Percentiles rank a stretch among this genome's conserved stretches.
phyloP scores from a whole-genome alignment of 1,284 basidiomycete genomes.

The Cutaneotrichosporon mucoides region DNA sequence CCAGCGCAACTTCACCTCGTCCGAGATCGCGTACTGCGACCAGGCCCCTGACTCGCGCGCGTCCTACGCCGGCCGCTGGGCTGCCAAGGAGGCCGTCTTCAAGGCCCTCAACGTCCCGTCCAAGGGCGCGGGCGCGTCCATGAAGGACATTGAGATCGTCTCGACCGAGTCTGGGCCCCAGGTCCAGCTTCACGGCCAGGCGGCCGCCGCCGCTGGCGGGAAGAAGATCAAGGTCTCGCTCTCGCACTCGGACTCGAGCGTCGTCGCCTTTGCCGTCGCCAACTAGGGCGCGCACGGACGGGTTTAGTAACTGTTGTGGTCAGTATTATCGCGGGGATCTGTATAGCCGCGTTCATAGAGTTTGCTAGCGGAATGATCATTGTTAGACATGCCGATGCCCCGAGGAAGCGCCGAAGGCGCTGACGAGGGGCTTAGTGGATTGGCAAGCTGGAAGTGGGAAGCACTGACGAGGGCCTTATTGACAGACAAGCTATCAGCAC shows the following conservation, averaged over 20 bases:
- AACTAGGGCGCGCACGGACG: conserved; percentile 22
- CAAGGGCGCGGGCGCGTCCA: conserved; percentile 83
- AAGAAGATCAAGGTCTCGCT: conserved; percentile 80
- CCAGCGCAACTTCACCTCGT: conserved; percentile 85
- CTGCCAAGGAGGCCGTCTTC: conserved; percentile 96
- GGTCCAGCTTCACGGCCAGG: conserved; percentile 78
- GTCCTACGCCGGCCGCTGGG: conserved; percentile 95
- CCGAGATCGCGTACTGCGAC: conserved; percentile 81
- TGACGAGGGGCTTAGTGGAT: no score
- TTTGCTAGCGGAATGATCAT: conserved; percentile 7
- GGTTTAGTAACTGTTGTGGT: conserved; percentile 2
- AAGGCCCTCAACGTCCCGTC: conserved; percentile 90
- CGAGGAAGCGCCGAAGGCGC: no score
- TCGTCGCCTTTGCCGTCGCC: conserved; percentile 49
- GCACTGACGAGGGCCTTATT: no score
- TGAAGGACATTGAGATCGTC: conserved; percentile 97
- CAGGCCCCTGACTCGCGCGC: conserved; percentile 80
- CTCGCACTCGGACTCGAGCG: conserved; percentile 61
- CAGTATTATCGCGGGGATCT: conserved; percentile 1
- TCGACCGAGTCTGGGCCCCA: conserved; percentile 59
- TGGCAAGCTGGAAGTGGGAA: no score
- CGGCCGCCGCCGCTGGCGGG: conserved; percentile 64
- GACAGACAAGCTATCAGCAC: no score
- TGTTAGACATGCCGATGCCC: background rate
- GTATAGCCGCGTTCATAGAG: conserved; percentile 1